Conservation (phyloP, 2,329 filamentous ascomycete species). For the Alternaria sp. region DNA sequence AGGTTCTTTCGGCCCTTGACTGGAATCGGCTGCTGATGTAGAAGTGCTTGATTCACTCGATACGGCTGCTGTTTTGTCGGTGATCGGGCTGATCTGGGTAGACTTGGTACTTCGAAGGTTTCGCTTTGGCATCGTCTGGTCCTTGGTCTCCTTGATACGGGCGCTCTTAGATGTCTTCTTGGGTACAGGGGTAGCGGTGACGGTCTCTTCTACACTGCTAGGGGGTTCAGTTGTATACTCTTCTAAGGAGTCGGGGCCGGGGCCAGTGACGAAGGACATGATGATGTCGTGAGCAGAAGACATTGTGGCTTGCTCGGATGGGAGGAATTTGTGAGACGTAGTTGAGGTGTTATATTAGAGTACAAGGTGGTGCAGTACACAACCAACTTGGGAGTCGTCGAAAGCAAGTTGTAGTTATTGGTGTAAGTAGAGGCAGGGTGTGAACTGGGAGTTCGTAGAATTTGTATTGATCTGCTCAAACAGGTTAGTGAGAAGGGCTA, state of each 20-base stretch:
- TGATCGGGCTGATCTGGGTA: not conserved
- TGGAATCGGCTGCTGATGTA: not conserved
- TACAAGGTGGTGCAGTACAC: not conserved
- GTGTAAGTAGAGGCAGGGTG: not conserved
- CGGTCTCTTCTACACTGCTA: not conserved
- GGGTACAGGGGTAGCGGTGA: not conserved
- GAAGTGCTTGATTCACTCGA: not conserved
- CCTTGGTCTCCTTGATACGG: not conserved
- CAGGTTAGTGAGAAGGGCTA: not conserved
- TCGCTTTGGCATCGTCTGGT: not conserved
- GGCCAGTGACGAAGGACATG: not conserved
- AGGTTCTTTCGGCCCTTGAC: slow-evolving; percentile 3
- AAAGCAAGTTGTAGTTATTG: not conserved
- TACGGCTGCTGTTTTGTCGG: not conserved
- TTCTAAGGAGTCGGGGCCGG: not conserved
- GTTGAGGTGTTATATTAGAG: not conserved
- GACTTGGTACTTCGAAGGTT: not conserved
- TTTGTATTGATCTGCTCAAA: not conserved
- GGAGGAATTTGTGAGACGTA: not conserved
- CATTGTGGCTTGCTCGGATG: not conserved
- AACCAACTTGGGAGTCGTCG: not conserved
- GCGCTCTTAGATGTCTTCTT: not conserved
- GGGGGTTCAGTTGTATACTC: not conserved
- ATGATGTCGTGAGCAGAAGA: slow-evolving; percentile 1
- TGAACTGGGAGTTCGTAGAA: not conserved